These are phyloP conservation scores for Populus tomentosa DNA, from an alignment of 441 rosid genomes.

Conservation along the genomic window DNA sequence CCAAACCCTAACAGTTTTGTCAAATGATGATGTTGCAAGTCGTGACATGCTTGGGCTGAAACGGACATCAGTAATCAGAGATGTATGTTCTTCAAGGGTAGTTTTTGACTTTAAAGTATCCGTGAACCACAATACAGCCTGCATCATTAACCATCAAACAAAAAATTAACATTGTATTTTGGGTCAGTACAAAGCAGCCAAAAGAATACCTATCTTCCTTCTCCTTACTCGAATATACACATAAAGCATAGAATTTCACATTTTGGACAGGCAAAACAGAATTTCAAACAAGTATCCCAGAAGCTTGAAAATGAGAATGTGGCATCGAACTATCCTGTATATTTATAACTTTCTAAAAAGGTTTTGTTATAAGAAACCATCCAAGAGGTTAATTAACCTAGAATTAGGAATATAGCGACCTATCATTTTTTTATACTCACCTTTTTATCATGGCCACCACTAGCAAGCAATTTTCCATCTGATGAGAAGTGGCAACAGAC, in stretches of 20 bases:
- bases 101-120: constrained; percentile 63
- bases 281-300: neutral
- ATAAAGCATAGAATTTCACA: neutral
- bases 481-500: constrained; percentile 88
- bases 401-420: neutral
- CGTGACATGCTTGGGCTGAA: constrained; percentile 89
- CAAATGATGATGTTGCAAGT: constrained; percentile 89
- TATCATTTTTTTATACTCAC: constrained; percentile 29
- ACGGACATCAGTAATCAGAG: constrained; percentile 79
- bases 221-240: neutral
- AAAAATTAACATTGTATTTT: neutral
- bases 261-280: neutral
- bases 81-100: constrained; percentile 76
- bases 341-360: neutral
- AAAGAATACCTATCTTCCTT: neutral
- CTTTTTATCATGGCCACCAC: constrained; percentile 92
- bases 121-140: constrained; percentile 85
- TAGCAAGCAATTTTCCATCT: constrained; percentile 85
- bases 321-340: neutral
- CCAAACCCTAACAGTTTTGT: constrained; percentile 94
- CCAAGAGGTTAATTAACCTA: neutral
- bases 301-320: neutral
- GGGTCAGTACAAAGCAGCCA: neutral
- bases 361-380: neutral
- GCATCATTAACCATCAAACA: constrained; percentile 17